Base-by-base conservation (phyloP, 805 yeast genomes). In the Lachancea sp. region DNA sequence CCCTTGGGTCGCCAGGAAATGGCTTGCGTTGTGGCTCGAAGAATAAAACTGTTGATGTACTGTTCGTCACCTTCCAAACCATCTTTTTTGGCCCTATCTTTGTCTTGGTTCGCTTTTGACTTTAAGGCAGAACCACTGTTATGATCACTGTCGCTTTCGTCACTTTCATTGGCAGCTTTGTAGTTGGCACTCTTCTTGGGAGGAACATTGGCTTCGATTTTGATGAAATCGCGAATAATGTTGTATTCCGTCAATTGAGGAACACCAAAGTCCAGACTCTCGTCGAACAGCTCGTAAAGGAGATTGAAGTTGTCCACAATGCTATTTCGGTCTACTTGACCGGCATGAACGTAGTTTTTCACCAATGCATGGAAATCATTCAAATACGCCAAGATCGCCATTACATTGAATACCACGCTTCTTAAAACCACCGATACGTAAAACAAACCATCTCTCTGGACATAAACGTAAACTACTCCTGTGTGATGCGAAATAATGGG, bases 1-100 rank as follows among this genome's bases (percentile, higher is more conserved):
- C 96, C 96, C 51, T 85, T 93, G 34, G 91, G 85, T 63, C 98
- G 78, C 97, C 97, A 90, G 19, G 91, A 82, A 3, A 90, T 79
- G 11, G 85, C 77, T 56, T 79, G 82, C 10, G 89, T 83, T 15
- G 89, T 77, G 0, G 95, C 81, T 51, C 89, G 75, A 2, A 89
- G 74, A 13, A 91, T 80, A 35, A 87, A 75, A 29, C 86, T 77
- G 57, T 85, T 85, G 49, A 83, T 71, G 54, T 74, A 79, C 7
- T 54, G 56, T 18, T 55, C 57, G 20, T 56, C 55, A 7, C 45
- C 50, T 17, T 39, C 35, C 2, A 16, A 39, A 5, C 42, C 43
- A 20, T 44, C 37, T 33, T 30, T 35, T 8, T 37, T 36, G 5
- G 34, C 13, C 30, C 44, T 44, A 16, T 41, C 41, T 33, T 38